Percentiles rank a stretch among this genome's conserved stretches.
phyloP scores from a whole-genome alignment of 2,329 filamentous ascomycete species.

The Bertia moriformis region DNA sequence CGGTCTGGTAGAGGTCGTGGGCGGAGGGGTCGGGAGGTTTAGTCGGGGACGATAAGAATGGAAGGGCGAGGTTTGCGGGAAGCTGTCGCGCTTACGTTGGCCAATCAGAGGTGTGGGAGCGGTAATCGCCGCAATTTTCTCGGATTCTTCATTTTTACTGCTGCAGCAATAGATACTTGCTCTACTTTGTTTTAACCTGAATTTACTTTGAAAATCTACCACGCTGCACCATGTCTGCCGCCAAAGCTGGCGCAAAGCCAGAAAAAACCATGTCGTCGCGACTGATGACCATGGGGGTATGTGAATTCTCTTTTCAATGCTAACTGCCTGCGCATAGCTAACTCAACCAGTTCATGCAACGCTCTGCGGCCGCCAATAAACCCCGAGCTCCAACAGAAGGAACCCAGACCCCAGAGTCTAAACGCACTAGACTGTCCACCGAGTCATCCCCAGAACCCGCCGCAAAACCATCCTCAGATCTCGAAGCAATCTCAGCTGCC shows the following conservation, averaged over 20 bases:
- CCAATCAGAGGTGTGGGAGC: neutral
- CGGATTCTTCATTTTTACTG: too few species aligned
- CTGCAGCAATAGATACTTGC: too few species aligned
- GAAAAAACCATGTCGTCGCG: constrained; percentile 1
- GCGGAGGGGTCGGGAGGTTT: constrained; percentile 1
- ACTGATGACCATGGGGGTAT: neutral
- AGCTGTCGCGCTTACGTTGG: neutral
- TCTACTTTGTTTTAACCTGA: too few species aligned
- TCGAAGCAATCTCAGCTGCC: constrained; percentile 1
- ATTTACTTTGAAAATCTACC: too few species aligned
- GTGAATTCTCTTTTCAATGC: too few species aligned
- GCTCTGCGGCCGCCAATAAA: neutral
- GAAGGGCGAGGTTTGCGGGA: neutral
- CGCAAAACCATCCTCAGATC: neutral
- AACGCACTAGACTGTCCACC: neutral
- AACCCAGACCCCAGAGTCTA: neutral
- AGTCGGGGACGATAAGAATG: too few species aligned
- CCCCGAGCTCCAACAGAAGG: too few species aligned
- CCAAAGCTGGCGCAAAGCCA: neutral
- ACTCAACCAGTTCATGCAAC: constrained; percentile 1
- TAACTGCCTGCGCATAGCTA: too few species aligned
- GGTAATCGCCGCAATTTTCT: neutral
- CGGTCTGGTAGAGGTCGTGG: neutral
- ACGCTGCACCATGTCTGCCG: too few species aligned
- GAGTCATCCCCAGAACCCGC: neutral